These are phyloP conservation scores for Penicillium argentinense DNA, from an alignment of 495 filamentous ascomycete species.

Conservation along the genomic window DNA sequence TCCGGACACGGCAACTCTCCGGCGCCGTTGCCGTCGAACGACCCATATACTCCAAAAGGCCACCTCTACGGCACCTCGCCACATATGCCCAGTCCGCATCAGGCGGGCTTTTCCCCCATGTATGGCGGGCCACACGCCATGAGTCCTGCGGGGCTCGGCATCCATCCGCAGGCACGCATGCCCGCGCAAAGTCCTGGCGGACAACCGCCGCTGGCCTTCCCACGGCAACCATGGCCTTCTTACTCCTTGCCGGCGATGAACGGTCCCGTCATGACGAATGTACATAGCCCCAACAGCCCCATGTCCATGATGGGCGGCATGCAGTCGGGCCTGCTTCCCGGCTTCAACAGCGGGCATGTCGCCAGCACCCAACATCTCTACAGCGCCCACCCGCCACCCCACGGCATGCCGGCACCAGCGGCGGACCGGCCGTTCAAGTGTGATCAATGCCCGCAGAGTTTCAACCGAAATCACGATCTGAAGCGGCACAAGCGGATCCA, in stretches of 20 bases:
- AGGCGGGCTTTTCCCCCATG: conserved; percentile 55
- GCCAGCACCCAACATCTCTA: conserved; percentile 58
- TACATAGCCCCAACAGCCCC: conserved; percentile 68
- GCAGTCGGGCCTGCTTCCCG: conserved; percentile 46
- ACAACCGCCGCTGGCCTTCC: conserved; percentile 47
- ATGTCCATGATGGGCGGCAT: conserved; percentile 68
- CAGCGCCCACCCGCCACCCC: conserved; percentile 45
- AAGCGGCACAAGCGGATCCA: conserved; percentile 97
- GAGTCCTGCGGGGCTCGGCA: conserved; percentile 59
- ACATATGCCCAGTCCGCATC: conserved; percentile 67
- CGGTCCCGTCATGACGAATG: conserved; percentile 75
- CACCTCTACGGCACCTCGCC: conserved; percentile 55
- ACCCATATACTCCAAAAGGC: conserved; percentile 60
- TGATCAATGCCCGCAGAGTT: conserved; percentile 86
- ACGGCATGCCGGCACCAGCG: conserved; percentile 43
- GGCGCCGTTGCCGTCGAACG: conserved; percentile 59
- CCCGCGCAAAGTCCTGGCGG: conserved; percentile 52
- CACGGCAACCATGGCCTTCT: conserved; percentile 52
- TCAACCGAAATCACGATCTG: conserved; percentile 96
- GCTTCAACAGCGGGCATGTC: conserved; percentile 58
- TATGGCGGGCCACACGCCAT: conserved; percentile 55
- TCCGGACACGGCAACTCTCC: conserved; percentile 58
- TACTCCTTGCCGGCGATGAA: conserved; percentile 60
- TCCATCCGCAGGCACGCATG: conserved; percentile 54
- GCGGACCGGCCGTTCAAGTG: conserved; percentile 94